These are phyloP conservation scores for Geotrichum fermentans DNA, from an alignment of 1,139 yeast genomes.

Conservation along the genomic window DNA sequence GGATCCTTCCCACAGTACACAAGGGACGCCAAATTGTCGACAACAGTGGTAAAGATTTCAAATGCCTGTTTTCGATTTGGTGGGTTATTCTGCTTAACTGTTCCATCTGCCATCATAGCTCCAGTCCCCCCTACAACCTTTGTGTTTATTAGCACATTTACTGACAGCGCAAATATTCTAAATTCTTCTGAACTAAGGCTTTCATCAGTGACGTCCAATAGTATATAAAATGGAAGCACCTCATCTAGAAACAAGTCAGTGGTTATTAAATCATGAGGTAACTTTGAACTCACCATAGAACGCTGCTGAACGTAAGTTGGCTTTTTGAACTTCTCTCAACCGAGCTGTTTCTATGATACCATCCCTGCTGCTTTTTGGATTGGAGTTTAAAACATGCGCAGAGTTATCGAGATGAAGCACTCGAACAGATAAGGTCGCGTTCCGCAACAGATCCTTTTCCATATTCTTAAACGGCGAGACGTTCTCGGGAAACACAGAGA, in stretches of 20 bases:
- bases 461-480: slow-evolving; percentile 1
- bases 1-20: slow-evolving; percentile 9
- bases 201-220: slow-evolving; percentile 8
- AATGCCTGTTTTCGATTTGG: slow-evolving; percentile 13
- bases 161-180: slow-evolving; percentile 3
- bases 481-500: not conserved
- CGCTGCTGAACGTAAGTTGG: slow-evolving; percentile 13
- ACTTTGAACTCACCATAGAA: slow-evolving; percentile 9
- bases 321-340: slow-evolving; percentile 3
- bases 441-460: slow-evolving; percentile 15
- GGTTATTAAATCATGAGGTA: not conserved
- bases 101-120: slow-evolving; percentile 4
- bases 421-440: slow-evolving; percentile 14
- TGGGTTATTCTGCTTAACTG: not conserved
- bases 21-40: slow-evolving; percentile 7
- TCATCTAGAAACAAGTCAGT: slow-evolving; percentile 14
- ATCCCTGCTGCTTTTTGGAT: not conserved
- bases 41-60: slow-evolving; percentile 18
- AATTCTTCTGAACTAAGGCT: slow-evolving; percentile 11
- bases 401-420: slow-evolving; percentile 14
- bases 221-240: slow-evolving; percentile 17
- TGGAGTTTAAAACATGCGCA: not conserved
- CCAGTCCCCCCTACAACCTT: slow-evolving; percentile 17
- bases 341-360: not conserved
- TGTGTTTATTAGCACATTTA: slow-evolving; percentile 14